Evolutionary conservation across 495 filamentous ascomycete genomes (phyloP), one percentile per base, ranked within the genome.

Genomic region (Penicillium soppii): DNA sequence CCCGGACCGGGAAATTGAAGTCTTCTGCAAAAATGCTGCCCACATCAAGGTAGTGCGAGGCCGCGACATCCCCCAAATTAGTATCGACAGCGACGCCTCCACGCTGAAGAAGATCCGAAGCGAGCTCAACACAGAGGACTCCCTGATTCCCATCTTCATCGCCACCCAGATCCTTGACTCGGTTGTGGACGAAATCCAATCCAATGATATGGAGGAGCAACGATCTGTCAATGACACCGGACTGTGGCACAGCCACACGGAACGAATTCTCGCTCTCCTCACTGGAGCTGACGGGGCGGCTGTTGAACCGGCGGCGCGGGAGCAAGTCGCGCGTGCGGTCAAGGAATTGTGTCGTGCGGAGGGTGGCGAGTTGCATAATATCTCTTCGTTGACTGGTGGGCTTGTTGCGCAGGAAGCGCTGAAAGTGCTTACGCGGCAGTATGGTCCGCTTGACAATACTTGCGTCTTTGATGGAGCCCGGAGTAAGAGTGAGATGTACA

Each of bases 381-480:
- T 96, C 43, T 85, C 92, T n/a, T 85, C 91, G 20, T 67, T 97
- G 40, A 88, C 86, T 7, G 94, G 95, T 16, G 95, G 94, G 0
- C 85, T 99, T 70, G 87, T 95, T 20, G 90, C 92, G 23, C 94
- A 99, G 71, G 94, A 99, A 75, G 81, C 90, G 23, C 91, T 97
- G 65, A 99, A 99, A 78, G 85, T 96, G 22, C 78, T 97, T 52
- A 99, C 94, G 41, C 85, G 90, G 68, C 94, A 99, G 77, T 99
- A 99, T 75, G 81, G 96, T 10, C 94, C 94, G 15, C 82, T 96
- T 47, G 91, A 97, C 62, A 94, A 96, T 67, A 92, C 88, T 8
- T 92, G 90, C 66, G 75, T 97, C 47, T 96, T 95, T 64, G 91
- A 97, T 74, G 94, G 94, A 38, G 86, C 96, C 19, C 73, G 67